Evolutionary conservation across 768 basidiomycete genomes (phyloP).

Genomic region (Boletellus emodensis): DNA sequence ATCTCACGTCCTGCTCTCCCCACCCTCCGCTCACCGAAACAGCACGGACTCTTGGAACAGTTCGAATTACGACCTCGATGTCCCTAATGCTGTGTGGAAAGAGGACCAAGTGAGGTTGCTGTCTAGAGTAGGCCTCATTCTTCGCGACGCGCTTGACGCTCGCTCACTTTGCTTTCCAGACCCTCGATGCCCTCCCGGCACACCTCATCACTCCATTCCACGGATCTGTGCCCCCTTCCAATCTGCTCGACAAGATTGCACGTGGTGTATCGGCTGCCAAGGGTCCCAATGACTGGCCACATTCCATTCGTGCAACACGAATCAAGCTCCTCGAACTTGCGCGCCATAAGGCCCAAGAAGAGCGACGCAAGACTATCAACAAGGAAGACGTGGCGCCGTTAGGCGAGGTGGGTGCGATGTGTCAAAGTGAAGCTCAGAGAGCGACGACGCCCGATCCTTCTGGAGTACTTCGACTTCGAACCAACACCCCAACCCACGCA

Average conservation of each 20-base stretch:
- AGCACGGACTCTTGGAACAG: conserved; percentile 86
- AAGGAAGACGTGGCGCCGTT: conserved; percentile 42
- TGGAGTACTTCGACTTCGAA: conserved; percentile 45
- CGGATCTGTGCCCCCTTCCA: conserved; percentile 78
- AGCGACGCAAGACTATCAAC: conserved; percentile 38
- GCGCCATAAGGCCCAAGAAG: conserved; percentile 59
- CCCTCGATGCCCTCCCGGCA: conserved; percentile 76
- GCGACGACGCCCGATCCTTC: conserved; percentile 25
- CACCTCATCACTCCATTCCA: conserved; percentile 87
- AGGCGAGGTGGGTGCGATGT: conserved; percentile 1
- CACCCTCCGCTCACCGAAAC: conserved; percentile 44
- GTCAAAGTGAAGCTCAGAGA: conserved; percentile 11
- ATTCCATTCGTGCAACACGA: conserved; percentile 77
- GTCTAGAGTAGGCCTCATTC: conserved; percentile 47
- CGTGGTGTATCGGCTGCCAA: conserved; percentile 72
- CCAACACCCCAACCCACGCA: conserved; percentile 44
- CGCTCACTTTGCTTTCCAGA: conserved; percentile 35
- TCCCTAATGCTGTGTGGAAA: conserved; percentile 68
- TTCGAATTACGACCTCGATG: conserved; percentile 62
- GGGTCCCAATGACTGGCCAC: conserved; percentile 76
- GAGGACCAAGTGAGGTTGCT: conserved; percentile 67
- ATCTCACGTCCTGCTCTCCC: conserved; percentile 49
- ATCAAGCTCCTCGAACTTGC: conserved; percentile 77
- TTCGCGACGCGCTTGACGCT: background rate
- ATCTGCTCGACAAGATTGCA: conserved; percentile 83